Conservation (phyloP, 2,329 filamentous ascomycete species). For the Blastomyces emzantsi region DNA sequence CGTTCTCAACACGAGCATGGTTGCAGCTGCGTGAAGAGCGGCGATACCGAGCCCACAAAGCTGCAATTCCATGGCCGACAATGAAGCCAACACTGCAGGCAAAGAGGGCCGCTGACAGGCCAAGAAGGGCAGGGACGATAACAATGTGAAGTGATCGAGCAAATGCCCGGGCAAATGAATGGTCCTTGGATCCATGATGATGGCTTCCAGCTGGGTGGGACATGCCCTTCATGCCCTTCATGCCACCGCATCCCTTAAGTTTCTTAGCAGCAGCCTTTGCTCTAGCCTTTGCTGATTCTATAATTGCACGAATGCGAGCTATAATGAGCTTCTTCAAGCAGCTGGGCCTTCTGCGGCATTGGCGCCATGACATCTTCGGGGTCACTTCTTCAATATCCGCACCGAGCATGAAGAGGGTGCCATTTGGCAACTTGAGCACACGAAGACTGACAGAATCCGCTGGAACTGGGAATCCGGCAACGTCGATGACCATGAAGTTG, state of each 20-base stretch:
- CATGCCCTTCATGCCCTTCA: constrained; percentile 8
- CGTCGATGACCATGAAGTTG: constrained; percentile 39
- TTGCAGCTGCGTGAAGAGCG: constrained; percentile 24
- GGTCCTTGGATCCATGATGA: constrained; percentile 18
- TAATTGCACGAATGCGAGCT: constrained; percentile 32
- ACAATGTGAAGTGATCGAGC: constrained; percentile 37
- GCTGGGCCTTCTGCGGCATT: constrained; percentile 34
- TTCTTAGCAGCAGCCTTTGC: constrained; percentile 26
- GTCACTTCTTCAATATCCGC: constrained; percentile 31
- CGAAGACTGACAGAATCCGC: constrained; percentile 37
- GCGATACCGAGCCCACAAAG: constrained; percentile 37
- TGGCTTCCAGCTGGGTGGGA: neutral
- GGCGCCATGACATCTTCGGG: constrained; percentile 31
- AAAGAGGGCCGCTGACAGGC: constrained; percentile 38
- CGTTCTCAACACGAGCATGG: constrained; percentile 26
- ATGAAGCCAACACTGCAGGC: constrained; percentile 41
- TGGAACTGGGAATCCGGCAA: constrained; percentile 36
- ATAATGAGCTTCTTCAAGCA: constrained; percentile 33
- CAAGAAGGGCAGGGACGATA: constrained; percentile 38
- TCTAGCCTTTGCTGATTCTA: constrained; percentile 31
- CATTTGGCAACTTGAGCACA: constrained; percentile 29
- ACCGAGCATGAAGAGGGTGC: constrained; percentile 31
- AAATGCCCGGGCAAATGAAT: constrained; percentile 33
- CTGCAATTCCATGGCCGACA: constrained; percentile 39
- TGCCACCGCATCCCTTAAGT: constrained; percentile 29